Base-by-base conservation (phyloP, 352 stramenopile genomes). In the Phytophthora pistaciae region DNA sequence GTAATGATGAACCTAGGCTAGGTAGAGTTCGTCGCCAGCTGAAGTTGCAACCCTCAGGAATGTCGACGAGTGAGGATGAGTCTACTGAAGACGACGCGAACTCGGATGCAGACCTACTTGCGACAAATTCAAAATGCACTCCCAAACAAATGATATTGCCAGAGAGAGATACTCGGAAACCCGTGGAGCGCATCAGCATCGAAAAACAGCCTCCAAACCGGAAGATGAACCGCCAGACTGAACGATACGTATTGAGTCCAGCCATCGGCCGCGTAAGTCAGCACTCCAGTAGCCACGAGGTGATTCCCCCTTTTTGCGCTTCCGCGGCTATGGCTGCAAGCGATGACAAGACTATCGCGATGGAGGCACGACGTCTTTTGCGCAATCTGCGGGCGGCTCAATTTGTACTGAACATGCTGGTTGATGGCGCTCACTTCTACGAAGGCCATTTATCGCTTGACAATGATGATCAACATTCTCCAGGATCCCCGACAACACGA, bases 381-480 rank as follows among this genome's bases (percentile, higher is more conserved):
- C 70, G 83, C 16, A 94, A 94, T 58, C 49, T 92, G 25, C 69
- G 71, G 59, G 83, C 82, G 13, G 74, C 83, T 10, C 72, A 91
- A 44, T 86, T 90, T 58, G 81, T 91, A 9, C 58, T 91, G 13
- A 86, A 74, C 20, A 91, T 94, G 81, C 75, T 94, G 56, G 68
- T 80, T 20, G 85, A 91, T 74, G 86, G 86, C 9, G 84, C 83
- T 13, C 84, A 94, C 60, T 91, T 91, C 52, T 94, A 88, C 20
- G 83, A 91, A 56, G 80, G 80, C 0, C 82, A 92, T 57, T 49
- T 84, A 27, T 63, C 54, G 3, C 50, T 58, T 38, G 61, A 58
- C 27, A 70, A 42, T 23, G 63, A 59, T 18, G 61, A 72, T 10
- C 59, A 78, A 11, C 66, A 75, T 72, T 64, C 52, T 9, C 70